A percentile compares a stretch with the other conserved stretches of the same genome.
Conservation (phyloP, 352 stramenopile genomes). For the Thraustochytrium striatum region DNA sequence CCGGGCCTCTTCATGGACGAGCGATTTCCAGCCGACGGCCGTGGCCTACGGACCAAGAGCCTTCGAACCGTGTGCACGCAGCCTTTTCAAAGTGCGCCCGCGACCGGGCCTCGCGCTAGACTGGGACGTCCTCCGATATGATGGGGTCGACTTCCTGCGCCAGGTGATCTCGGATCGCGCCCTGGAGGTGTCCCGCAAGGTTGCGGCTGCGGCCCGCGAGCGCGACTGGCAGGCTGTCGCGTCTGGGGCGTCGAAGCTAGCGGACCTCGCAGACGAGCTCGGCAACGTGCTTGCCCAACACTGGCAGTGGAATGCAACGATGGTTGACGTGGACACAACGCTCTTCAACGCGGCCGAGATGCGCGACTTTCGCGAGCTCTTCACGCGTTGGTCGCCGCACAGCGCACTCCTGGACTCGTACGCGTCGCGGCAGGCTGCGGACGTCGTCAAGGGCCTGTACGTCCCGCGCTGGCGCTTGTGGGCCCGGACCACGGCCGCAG, state of each 20-base stretch:
- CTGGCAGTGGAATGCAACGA: not conserved
- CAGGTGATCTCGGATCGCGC: conserved; percentile 5
- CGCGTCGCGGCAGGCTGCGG: conserved; percentile 3
- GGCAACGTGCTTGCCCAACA: not conserved
- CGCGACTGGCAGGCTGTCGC: not conserved
- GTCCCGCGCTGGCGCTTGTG: conserved; percentile 8
- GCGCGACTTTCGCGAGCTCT: conserved; percentile 10
- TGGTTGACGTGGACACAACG: not conserved
- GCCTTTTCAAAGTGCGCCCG: not conserved
- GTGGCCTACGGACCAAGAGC: not conserved
- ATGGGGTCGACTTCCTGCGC: conserved; percentile 8
- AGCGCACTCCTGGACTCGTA: conserved; percentile 3
- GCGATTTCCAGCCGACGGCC: conserved; percentile 2
- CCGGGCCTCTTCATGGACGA: not conserved
- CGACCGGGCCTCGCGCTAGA: not conserved
- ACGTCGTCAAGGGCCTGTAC: not conserved
- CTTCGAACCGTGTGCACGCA: not conserved
- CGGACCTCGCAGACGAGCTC: too few species aligned
- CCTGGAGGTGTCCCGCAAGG: not conserved
- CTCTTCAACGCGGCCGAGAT: not conserved
- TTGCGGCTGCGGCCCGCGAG: not conserved
- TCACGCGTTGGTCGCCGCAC: conserved; percentile 7
- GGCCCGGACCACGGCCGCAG: too few species aligned
- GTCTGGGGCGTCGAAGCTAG: too few species aligned
- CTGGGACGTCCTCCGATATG: not conserved